Evolutionary conservation across 2,329 filamentous ascomycete species (phyloP).

Genomic region (Arthroderma sp.): DNA sequence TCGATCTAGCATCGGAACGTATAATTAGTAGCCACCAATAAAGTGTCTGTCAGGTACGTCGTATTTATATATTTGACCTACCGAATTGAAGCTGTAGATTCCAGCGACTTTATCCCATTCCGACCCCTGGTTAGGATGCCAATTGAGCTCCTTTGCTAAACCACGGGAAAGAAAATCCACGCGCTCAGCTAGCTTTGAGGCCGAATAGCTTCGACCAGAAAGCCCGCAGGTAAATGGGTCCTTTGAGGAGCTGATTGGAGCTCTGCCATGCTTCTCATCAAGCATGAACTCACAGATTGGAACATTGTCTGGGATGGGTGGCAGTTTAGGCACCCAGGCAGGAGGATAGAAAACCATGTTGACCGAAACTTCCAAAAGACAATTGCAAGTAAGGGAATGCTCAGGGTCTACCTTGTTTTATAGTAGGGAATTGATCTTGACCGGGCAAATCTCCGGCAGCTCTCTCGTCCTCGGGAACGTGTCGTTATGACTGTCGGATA

Average conservation of each 20-base stretch:
- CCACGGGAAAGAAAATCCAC: constrained; percentile 55
- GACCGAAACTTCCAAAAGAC: not conserved
- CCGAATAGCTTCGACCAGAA: constrained; percentile 53
- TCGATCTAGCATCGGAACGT: constrained; percentile 45
- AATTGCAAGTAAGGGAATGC: no score
- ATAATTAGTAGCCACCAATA: not conserved
- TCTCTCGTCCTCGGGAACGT: no score
- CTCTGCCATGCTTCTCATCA: constrained; percentile 56
- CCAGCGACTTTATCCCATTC: constrained; percentile 74
- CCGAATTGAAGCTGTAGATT: constrained; percentile 69
- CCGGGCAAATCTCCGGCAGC: no score
- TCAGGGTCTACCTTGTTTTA: no score
- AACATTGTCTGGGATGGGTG: constrained; percentile 58
- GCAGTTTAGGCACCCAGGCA: constrained; percentile 26
- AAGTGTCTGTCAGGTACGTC: not conserved
- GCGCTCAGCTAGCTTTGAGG: constrained; percentile 49
- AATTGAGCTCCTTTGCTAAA: constrained; percentile 57
- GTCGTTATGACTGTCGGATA: no score
- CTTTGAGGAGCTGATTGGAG: constrained; percentile 47
- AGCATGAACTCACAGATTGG: constrained; percentile 66
- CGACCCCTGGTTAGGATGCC: constrained; percentile 53
- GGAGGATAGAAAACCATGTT: constrained; percentile 36
- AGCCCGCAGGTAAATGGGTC: constrained; percentile 68
- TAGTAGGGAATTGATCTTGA: no score
- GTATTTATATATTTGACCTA: constrained; percentile 25